Conservation (phyloP, 2,329 filamentous ascomycete species). For the Colletotrichum costaricense region DNA sequence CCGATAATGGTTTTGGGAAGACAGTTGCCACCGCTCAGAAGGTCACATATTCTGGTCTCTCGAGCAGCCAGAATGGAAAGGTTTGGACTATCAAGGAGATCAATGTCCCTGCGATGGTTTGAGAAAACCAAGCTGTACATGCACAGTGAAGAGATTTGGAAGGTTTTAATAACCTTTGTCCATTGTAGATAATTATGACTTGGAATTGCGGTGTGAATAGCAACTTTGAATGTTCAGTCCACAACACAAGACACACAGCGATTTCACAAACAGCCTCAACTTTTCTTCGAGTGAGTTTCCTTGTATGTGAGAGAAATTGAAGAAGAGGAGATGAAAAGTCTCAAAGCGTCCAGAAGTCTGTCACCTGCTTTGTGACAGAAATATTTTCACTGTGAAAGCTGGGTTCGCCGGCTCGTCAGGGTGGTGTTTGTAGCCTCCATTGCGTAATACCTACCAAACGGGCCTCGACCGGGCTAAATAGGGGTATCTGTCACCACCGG, state of each 20-base stretch:
- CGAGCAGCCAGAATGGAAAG: not conserved
- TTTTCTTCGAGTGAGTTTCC: too few relatives aligned
- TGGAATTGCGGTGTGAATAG: too few relatives aligned
- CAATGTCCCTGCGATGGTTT: not conserved
- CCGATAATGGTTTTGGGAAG: not conserved
- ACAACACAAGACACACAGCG: too few relatives aligned
- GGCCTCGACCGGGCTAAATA: not conserved
- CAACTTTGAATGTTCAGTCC: too few relatives aligned
- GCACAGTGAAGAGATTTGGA: too few relatives aligned
- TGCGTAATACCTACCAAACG: conserved; percentile 13
- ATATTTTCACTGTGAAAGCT: not conserved
- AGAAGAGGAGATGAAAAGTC: not conserved
- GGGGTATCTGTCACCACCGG: not conserved
- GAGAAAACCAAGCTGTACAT: not conserved
- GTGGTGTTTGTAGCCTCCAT: conserved; percentile 14
- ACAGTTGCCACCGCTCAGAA: not conserved
- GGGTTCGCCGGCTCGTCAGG: not conserved
- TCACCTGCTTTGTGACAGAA: not conserved
- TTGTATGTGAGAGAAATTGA: too few relatives aligned
- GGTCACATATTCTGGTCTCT: not conserved
- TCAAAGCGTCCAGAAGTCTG: not conserved
- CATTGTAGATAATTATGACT: too few relatives aligned
- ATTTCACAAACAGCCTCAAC: too few relatives aligned
- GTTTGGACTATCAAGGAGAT: not conserved
- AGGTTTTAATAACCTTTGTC: too few relatives aligned